These are phyloP conservation scores for Polygonum maritimum DNA, from an alignment of 148 eudicot genomes.

Conservation along the genomic window DNA sequence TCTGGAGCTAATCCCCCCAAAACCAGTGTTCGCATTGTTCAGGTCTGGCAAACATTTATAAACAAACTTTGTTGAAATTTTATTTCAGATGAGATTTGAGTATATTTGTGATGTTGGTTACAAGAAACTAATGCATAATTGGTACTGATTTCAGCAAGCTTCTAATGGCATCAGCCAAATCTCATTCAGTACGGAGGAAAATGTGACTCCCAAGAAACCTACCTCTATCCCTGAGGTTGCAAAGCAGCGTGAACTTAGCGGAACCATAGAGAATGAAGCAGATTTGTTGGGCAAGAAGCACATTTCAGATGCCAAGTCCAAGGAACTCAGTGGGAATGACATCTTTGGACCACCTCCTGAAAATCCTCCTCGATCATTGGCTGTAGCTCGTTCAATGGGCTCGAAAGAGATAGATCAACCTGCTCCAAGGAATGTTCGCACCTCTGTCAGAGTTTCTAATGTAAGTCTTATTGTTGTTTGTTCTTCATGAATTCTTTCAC, in stretches of 20 bases:
- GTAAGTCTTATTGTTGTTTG: slow-evolving; percentile 30
- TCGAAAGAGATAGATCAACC: slow-evolving; percentile 72
- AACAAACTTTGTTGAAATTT: background rate
- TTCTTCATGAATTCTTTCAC: background rate
- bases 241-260: slow-evolving; percentile 90
- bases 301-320: slow-evolving; percentile 72
- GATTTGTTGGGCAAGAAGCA: slow-evolving; percentile 51
- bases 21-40: slow-evolving; percentile 66
- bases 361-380: slow-evolving; percentile 59
- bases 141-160: slow-evolving; percentile 51
- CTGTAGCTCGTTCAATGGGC: slow-evolving; percentile 61
- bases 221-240: slow-evolving; percentile 78
- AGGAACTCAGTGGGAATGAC: slow-evolving; percentile 93
- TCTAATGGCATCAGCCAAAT: slow-evolving; percentile 79
- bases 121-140: background rate
- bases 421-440: slow-evolving; percentile 60
- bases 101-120: background rate
- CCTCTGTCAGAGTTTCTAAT: slow-evolving; percentile 91
- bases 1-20: slow-evolving; percentile 31
- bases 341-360: slow-evolving; percentile 88
- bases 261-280: slow-evolving; percentile 50
- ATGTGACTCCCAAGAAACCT: slow-evolving; percentile 72
- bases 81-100: background rate
- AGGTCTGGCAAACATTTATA: slow-evolving; percentile 30
- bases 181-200: slow-evolving; percentile 64